Conservation (phyloP, 2,329 filamentous ascomycete genomes). For the Aspergillus ibericus region DNA sequence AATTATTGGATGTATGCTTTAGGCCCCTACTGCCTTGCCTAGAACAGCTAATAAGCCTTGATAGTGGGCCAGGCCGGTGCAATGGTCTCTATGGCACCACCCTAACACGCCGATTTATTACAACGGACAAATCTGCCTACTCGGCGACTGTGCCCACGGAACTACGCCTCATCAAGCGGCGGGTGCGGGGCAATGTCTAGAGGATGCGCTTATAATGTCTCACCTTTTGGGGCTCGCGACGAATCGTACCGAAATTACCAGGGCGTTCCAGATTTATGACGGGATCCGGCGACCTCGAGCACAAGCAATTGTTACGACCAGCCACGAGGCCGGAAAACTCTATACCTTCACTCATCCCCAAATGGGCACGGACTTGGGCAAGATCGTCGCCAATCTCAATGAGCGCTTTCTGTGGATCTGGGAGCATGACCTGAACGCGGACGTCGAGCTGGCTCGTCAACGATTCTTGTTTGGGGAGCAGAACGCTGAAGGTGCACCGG, state of each 20-base stretch:
- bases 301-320: neutral
- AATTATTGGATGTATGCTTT: neutral
- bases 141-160: slow-evolving; percentile 41
- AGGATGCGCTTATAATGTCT: slow-evolving; percentile 38
- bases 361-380: neutral
- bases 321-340: neutral
- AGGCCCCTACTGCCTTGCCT: neutral
- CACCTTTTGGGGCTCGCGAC: slow-evolving; percentile 22
- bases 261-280: neutral
- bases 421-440: neutral
- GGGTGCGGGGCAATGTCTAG: slow-evolving; percentile 39
- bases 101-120: slow-evolving; percentile 34
- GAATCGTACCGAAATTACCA: neutral
- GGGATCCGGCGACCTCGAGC: neutral
- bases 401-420: neutral
- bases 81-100: slow-evolving; percentile 25
- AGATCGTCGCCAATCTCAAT: neutral
- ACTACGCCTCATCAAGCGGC: slow-evolving; percentile 36
- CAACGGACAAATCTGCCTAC: slow-evolving; percentile 29
- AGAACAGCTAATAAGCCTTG: neutral
- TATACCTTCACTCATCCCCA: neutral
- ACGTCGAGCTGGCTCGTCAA: neutral
- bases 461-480: neutral
- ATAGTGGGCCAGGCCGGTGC: neutral
- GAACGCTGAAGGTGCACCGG: neutral